Evolutionary conservation across 306 rosid species (phyloP).

Genomic region (Fragaria vesca): DNA sequence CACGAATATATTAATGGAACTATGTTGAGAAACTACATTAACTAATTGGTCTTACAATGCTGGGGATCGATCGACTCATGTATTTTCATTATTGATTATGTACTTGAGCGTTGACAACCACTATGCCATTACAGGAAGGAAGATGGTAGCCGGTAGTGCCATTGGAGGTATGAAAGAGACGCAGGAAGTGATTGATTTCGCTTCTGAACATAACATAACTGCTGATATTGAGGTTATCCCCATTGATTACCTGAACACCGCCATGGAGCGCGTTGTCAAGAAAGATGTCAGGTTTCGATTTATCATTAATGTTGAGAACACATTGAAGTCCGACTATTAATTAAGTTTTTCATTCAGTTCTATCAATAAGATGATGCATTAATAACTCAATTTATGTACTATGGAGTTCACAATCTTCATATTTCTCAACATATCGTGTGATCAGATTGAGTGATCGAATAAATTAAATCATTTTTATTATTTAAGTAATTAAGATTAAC

Average conservation of each 20-base stretch:
- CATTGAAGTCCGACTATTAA: background rate
- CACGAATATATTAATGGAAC: no score
- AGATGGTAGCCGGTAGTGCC: conserved; percentile 32
- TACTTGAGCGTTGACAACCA: no score
- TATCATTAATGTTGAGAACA: conserved; percentile 39
- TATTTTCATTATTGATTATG: no score
- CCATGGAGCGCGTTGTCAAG: conserved; percentile 46
- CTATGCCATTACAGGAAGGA: conserved; percentile 3
- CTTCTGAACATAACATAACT: conserved; percentile 47
- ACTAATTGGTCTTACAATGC: background rate
- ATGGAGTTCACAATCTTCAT: no score
- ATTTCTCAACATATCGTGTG: no score
- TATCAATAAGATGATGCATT: no score
- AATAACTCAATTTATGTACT: no score
- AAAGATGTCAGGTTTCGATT: conserved; percentile 55
- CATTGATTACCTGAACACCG: conserved; percentile 46
- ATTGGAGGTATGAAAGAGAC: conserved; percentile 28
- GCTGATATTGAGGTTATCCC: conserved; percentile 49
- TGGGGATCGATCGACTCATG: no score
- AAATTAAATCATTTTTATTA: no score
- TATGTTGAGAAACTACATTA: background rate
- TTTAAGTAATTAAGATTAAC: no score
- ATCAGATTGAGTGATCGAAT: no score
- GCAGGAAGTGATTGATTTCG: conserved; percentile 55
- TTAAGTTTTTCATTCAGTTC: no score